Conservation (phyloP, 2,329 filamentous ascomycete species). For the Claviceps digitariae region DNA sequence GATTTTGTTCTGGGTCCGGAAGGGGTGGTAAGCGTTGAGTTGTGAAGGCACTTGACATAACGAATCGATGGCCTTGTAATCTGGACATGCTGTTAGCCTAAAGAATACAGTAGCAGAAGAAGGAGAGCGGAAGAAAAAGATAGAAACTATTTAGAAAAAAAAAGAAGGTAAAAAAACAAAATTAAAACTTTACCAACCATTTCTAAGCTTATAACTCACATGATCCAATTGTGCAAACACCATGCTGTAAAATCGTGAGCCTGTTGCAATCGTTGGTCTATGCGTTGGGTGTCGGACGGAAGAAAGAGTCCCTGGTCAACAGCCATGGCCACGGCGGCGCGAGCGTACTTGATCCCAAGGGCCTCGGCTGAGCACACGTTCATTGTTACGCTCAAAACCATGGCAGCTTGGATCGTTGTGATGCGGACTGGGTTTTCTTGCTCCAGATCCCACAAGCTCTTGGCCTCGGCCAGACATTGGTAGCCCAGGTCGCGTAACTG, state of each 20-base stretch:
- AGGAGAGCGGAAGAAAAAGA: background rate
- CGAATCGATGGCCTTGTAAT: background rate
- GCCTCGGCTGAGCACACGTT: background rate
- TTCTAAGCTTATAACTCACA: background rate
- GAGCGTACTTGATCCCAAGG: background rate
- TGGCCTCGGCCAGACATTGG: slow-evolving; percentile 19
- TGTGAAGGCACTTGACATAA: background rate
- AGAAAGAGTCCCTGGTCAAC: background rate
- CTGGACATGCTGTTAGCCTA: background rate
- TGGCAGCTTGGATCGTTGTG: slow-evolving; percentile 18
- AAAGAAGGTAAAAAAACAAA: background rate
- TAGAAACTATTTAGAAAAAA: background rate
- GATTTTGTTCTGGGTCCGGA: background rate
- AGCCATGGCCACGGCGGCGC: background rate
- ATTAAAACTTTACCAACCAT: background rate
- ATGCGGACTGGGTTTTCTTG: slow-evolving; percentile 9
- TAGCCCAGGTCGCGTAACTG: slow-evolving; percentile 15
- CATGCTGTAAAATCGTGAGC: background rate
- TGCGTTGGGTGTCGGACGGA: background rate
- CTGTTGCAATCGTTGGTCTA: background rate
- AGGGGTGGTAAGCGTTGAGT: background rate
- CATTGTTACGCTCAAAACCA: slow-evolving; percentile 9
- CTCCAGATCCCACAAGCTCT: slow-evolving; percentile 18
- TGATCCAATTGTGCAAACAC: background rate
- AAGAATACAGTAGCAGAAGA: background rate